Base-by-base conservation (phyloP, 2,329 filamentous ascomycete genomes). In the Cryphonectria japonica region DNA sequence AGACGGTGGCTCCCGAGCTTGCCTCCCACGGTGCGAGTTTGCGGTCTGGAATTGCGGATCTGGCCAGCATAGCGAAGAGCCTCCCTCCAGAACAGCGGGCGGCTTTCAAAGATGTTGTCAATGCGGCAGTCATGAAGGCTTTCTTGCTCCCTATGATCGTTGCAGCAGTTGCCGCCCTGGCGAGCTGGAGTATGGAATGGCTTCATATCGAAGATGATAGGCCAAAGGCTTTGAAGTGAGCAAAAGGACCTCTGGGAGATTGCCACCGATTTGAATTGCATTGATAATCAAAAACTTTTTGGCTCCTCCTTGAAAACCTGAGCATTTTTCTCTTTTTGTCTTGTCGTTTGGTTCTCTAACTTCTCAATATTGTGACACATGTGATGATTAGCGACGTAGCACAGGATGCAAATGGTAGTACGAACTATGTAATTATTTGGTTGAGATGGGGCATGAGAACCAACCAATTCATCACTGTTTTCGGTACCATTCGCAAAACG, bases 131-230 rank as follows among this genome's bases (percentile, higher is more conserved):
- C 8, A 19, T 65, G 63, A 46, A 43, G 13, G 63, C 63, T 6
- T 65, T 65, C 63, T 7, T 65, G 41, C 41, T 65, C 26, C 63
- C 63, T 11, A 50, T 50, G 39, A 37, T 65, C 16, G 63, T 65
- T 29, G 63, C 63, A 22, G 43, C 39, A n/a, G 26, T 65, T 26
- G 63, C 63, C 22, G 63, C 63, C 4, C 9, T 65, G 26, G 41
- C 63, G 14, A 65, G 63, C 63, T 65, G 63, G 63, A 52, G 63
- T 16, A 65, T 65, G 63, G 63, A 65, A 34, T 65, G 63, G 63
- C 63, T 65, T 22, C 63, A 65, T 34, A 65, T 65, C 29, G 32
- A 52, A 14, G 63, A 65, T 29, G 63, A 65, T 19, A 46, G 63
- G n/a, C 63, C 43, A 5, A 65, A 65, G 43, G 26, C 43, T 6